Conservation (phyloP, 768 basidiomycete species). For the Tricholoma bakamatsutake region DNA sequence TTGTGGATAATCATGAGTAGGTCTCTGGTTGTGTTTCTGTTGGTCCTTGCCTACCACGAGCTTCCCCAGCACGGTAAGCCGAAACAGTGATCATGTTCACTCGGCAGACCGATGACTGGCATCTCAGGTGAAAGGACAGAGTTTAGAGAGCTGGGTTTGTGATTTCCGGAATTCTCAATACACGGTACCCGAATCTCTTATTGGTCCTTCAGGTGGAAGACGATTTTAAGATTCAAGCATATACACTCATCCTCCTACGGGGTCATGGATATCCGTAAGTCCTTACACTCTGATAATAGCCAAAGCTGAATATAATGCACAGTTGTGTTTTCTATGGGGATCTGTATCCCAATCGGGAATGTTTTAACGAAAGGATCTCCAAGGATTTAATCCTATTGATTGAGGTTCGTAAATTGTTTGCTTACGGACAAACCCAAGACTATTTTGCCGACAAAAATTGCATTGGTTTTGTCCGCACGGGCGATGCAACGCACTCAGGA, state of each 20-base stretch:
- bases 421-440: slow-evolving; percentile 60
- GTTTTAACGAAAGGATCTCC: slow-evolving; percentile 50
- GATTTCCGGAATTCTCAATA: not conserved
- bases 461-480: slow-evolving; percentile 72
- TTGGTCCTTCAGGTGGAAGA: slow-evolving; percentile 45
- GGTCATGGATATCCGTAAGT: slow-evolving; percentile 69
- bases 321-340: slow-evolving; percentile 91
- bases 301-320: not conserved
- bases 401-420: slow-evolving; percentile 55
- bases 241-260: slow-evolving; percentile 73
- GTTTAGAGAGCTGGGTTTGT: slow-evolving; percentile 78
- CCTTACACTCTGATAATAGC: not conserved
- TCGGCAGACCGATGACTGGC: not conserved
- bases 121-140: slow-evolving; percentile 54
- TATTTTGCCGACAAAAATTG: slow-evolving; percentile 56
- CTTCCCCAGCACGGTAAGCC: slow-evolving; percentile 52
- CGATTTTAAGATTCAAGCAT: slow-evolving; percentile 77
- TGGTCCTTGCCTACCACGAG: not conserved
- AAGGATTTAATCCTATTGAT: slow-evolving; percentile 50
- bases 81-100: not conserved
- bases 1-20: slow-evolving; percentile 89
- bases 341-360: slow-evolving; percentile 65
- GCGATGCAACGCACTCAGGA: slow-evolving; percentile 46
- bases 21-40: slow-evolving; percentile 18
- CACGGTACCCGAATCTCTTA: not conserved